Base-by-base conservation (phyloP, 2,329 filamentous ascomycete species). In the Fusarium euwallaceae region DNA sequence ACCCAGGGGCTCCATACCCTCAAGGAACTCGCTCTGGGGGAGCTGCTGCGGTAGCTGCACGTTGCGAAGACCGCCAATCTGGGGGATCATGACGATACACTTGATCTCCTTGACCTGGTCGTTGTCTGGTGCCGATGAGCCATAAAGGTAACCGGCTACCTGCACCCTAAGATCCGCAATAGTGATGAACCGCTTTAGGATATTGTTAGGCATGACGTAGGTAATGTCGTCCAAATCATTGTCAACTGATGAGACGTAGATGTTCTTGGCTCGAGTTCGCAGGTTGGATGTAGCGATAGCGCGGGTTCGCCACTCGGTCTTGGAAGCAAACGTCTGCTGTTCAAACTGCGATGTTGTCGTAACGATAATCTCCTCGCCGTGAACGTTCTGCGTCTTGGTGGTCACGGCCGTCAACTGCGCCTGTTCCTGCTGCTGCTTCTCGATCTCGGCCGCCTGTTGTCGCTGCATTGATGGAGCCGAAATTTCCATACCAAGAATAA, bases 401-500 rank as follows among this genome's bases (percentile, higher is more conserved):
- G 97, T 98, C 22, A 98, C 96, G 16, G 97, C 97, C 34, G 97
- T 99, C 78, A 99, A 89, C 82, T 99, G 97, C 81, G 95, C 93
- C 84, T 98, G 95, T 82, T 99, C 97, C 82, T 98, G 93, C 82
- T 98, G 95, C 84, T 98, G 97, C 88, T 98, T 98, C 87, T 99
- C 97, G 78, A 99, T 98, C 84, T 99, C 97, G 70, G 97, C 96
- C 20, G 97, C 97, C 84, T 98, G 97, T 84, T 99, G 97, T 81
- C 97, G 92, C 86, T 99, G 97, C 92, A 99, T 93, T 1, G 96
- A 98, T 27, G 97, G 97, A 32, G 97, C 97, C 69, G 95, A 98
- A 69, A 99, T 99, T 83, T 99, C 97, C 97, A 99, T 99, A 89
- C 97, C 97, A 73, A 99, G 86, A 78, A 99, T 99, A 79, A 99